phyloP scores from a whole-genome alignment of 345 rosid species.

The Eucalyptus virginea region DNA sequence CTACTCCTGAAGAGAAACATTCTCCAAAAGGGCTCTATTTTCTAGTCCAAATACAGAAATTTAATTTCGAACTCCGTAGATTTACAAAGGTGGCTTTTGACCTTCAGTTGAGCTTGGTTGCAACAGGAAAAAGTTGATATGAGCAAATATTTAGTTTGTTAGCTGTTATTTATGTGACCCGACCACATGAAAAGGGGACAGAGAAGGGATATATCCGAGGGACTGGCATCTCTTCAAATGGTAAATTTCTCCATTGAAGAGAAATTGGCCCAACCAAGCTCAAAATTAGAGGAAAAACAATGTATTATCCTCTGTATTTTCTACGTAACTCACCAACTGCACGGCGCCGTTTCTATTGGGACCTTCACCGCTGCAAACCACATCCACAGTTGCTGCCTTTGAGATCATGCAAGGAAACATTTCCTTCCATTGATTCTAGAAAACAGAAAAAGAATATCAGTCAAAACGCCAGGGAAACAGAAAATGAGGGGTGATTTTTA shows the following conservation, averaged over 20 bases:
- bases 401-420: constrained; percentile 92
- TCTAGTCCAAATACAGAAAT: background rate
- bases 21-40: background rate
- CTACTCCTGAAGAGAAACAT: background rate
- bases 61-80: background rate
- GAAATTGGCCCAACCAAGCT: background rate
- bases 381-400: constrained; percentile 80
- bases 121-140: background rate
- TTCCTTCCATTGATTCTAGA: constrained; percentile 89
- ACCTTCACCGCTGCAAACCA: constrained; percentile 73
- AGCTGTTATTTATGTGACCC: background rate
- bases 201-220: background rate
- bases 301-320: background rate
- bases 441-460: background rate
- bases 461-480: background rate
- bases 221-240: background rate
- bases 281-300: background rate
- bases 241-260: background rate
- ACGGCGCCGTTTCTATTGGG: constrained; percentile 63
- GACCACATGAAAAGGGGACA: background rate
- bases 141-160: background rate
- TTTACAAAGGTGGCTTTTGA: background rate
- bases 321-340: constrained; percentile 48
- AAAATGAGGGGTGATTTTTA: background rate
- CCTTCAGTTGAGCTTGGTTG: background rate